Conservation (phyloP, 352 stramenopile genomes). For the Phytophthora vignae region DNA sequence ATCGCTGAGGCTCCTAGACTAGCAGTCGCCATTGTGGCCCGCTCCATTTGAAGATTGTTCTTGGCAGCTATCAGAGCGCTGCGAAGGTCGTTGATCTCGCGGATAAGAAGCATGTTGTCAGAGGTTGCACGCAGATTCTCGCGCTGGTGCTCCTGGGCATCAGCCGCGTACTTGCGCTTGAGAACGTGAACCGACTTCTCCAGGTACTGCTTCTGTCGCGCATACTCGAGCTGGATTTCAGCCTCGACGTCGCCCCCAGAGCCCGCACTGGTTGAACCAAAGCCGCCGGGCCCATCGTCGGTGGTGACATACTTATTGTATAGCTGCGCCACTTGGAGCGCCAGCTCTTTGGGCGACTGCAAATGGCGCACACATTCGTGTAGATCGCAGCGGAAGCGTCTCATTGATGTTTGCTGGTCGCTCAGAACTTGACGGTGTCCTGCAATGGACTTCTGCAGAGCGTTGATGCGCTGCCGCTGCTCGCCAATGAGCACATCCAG, state of each 20-base stretch:
- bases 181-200: conserved; percentile 93
- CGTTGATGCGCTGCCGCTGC: conserved; percentile 85
- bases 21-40: conserved; percentile 47
- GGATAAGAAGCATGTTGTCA: conserved; percentile 93
- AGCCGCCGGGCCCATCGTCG: conserved; percentile 31
- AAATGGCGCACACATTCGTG: conserved; percentile 81
- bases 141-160: conserved; percentile 68
- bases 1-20: conserved; percentile 26
- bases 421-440: conserved; percentile 61
- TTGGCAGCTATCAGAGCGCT: conserved; percentile 77
- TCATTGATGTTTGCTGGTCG: conserved; percentile 73
- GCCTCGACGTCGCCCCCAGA: conserved; percentile 62
- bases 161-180: conserved; percentile 88
- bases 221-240: conserved; percentile 89
- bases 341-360: conserved; percentile 82
- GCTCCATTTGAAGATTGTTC: conserved; percentile 82
- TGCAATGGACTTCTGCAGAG: conserved; percentile 85
- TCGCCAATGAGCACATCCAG: conserved; percentile 95
- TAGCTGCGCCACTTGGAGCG: conserved; percentile 73
- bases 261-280: conserved; percentile 19
- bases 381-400: conserved; percentile 88
- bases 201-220: conserved; percentile 92
- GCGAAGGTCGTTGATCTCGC: conserved; percentile 94
- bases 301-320: conserved; percentile 79
- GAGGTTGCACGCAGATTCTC: conserved; percentile 71